Conservation (phyloP, 2,329 filamentous ascomycete species). For the Phialocephala subalpina region DNA sequence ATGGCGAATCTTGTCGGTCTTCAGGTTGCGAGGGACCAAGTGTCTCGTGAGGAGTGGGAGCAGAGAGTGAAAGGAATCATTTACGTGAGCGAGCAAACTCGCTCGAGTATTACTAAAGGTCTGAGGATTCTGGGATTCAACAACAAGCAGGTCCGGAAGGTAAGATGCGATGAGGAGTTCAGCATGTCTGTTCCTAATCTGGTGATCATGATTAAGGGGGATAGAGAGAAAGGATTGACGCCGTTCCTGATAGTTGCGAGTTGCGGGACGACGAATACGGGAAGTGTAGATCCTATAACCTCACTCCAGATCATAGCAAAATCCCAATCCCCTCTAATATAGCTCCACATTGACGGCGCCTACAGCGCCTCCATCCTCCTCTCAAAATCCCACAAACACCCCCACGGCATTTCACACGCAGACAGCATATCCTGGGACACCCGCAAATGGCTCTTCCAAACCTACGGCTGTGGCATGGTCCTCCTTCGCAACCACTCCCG, state of each 20-base stretch:
- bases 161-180: constrained; percentile 2
- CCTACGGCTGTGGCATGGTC: constrained; percentile 39
- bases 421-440: constrained; percentile 33
- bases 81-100: constrained; percentile 12
- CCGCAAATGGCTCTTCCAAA: constrained; percentile 15
- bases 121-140: constrained; percentile 19
- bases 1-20: constrained; percentile 22
- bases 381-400: not conserved
- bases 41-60: constrained; percentile 1
- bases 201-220: not conserved
- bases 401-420: constrained; percentile 26
- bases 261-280: not conserved
- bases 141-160: constrained; percentile 13
- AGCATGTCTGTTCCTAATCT: constrained; percentile 6
- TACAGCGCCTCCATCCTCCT: not conserved
- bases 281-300: not conserved
- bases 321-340: not conserved
- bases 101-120: constrained; percentile 15
- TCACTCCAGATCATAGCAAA: not conserved
- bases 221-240: not conserved
- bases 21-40: constrained; percentile 17
- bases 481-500: constrained; percentile 28
- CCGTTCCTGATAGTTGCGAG: not conserved
- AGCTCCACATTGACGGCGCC: not conserved
- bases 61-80: not conserved